Percentiles rank a stretch among this genome's conserved stretches.
Evolutionary conservation across 345 rosid genomes (phyloP).

Genomic region (Salix dunnii): DNA sequence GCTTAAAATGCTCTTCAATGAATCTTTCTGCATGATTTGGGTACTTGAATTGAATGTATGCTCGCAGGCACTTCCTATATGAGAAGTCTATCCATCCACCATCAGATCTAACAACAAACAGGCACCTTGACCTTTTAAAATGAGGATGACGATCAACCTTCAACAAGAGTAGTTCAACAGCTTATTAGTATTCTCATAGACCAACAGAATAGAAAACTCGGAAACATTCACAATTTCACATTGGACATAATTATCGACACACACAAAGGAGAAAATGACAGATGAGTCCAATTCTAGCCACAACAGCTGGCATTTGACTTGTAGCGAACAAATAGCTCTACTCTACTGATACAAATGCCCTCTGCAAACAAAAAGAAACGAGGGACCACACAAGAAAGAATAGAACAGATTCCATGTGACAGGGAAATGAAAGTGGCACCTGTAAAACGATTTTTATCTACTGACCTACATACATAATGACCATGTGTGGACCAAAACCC

Average conservation of each 20-base stretch:
- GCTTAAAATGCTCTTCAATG: constrained; percentile 69
- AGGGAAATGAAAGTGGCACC: not conserved
- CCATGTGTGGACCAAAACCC: not conserved
- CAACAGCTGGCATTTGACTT: not conserved
- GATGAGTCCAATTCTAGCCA: not conserved
- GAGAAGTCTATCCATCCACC: constrained; percentile 97
- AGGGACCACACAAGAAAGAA: not conserved
- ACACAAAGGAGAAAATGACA: not conserved
- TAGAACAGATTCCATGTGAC: not conserved
- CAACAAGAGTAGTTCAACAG: constrained; percentile 9
- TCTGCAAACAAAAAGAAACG: not conserved
- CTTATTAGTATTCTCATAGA: constrained; percentile 21
- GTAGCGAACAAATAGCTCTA: not conserved
- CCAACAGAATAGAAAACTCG: not conserved
- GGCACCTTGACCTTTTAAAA: constrained; percentile 69
- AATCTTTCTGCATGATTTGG: constrained; percentile 73
- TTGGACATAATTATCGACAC: not conserved
- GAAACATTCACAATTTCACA: not conserved
- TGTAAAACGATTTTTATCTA: not conserved
- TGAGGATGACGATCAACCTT: constrained; percentile 93
- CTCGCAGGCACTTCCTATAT: constrained; percentile 84
- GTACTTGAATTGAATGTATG: constrained; percentile 64
- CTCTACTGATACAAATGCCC: not conserved
- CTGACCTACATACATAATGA: not conserved
- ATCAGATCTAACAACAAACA: constrained; percentile 88